Evolutionary conservation across 805 yeast species (phyloP).

Genomic region (Cyberlindnera meyerae): DNA sequence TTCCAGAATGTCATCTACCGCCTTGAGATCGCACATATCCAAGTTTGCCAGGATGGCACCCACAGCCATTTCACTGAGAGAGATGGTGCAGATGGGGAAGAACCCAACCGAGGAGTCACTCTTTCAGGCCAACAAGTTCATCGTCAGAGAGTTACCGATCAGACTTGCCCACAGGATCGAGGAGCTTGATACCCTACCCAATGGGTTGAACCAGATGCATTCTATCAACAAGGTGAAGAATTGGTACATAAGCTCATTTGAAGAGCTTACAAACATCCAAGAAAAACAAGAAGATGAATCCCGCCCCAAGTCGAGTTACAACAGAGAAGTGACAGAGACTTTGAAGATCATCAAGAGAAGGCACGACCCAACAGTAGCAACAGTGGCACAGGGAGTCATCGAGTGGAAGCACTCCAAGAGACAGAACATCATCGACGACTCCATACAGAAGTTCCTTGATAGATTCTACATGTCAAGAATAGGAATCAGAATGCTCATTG

Average conservation of each 20-base stretch:
- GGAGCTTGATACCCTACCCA: constrained; percentile 76
- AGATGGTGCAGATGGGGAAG: constrained; percentile 89
- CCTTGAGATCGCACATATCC: constrained; percentile 23
- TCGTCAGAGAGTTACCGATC: constrained; percentile 82
- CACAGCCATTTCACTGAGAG: constrained; percentile 77
- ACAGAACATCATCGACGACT: constrained; percentile 53
- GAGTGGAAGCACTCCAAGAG: constrained; percentile 68
- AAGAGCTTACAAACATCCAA: constrained; percentile 60
- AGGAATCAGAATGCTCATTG: constrained; percentile 89
- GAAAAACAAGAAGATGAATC: constrained; percentile 27
- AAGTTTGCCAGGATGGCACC: constrained; percentile 69
- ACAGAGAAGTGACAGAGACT: constrained; percentile 58
- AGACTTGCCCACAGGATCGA: constrained; percentile 81
- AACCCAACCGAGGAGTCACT: constrained; percentile 72
- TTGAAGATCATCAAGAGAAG: constrained; percentile 70
- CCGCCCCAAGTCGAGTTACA: constrained; percentile 66
- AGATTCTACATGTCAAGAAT: constrained; percentile 86
- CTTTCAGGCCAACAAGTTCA: constrained; percentile 78
- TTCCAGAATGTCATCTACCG: too few relatives aligned
- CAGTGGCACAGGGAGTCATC: constrained; percentile 87
- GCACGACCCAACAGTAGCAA: constrained; percentile 90
- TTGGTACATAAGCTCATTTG: constrained; percentile 91
- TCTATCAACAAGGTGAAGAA: constrained; percentile 71
- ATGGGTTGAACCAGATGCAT: constrained; percentile 67
- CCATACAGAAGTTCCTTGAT: constrained; percentile 78